Evolutionary conservation across 1,284 basidiomycete species (phyloP).

Genomic region (Cryptococcus sp.): DNA sequence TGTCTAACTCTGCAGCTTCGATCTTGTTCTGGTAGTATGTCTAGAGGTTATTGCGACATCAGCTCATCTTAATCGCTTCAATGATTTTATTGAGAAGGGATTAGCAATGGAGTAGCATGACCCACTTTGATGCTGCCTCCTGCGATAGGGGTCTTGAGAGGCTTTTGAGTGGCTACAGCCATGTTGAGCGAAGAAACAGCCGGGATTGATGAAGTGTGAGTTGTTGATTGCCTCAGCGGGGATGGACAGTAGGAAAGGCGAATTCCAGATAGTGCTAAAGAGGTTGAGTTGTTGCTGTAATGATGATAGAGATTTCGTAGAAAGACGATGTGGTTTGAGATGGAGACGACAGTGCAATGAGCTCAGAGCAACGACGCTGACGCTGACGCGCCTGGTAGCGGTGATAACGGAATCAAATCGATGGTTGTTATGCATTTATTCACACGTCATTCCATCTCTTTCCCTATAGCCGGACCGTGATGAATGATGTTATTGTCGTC

Average conservation of each 20-base stretch:
- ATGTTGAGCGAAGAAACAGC: conserved; percentile 11
- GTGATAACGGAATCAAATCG: too few relatives aligned
- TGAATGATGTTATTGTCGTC: too few relatives aligned
- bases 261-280: too few relatives aligned
- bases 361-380: not conserved
- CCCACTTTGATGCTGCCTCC: conserved; percentile 37
- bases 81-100: not conserved
- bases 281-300: too few relatives aligned
- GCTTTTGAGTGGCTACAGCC: conserved; percentile 33
- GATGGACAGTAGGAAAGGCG: not conserved
- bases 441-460: too few relatives aligned
- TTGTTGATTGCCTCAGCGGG: not conserved
- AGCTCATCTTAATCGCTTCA: not conserved
- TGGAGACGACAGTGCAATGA: too few relatives aligned
- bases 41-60: conserved; percentile 42
- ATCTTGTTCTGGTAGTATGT: conserved; percentile 97
- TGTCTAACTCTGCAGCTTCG: conserved; percentile 84
- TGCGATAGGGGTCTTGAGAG: conserved; percentile 20
- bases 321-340: too few relatives aligned
- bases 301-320: too few relatives aligned
- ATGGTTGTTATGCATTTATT: too few relatives aligned
- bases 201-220: not conserved
- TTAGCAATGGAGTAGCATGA: not conserved
- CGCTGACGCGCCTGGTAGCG: conserved; percentile 1
- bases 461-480: too few relatives aligned